Conservation (phyloP, 768 basidiomycete species). For the Hygrocybe coccinea region DNA sequence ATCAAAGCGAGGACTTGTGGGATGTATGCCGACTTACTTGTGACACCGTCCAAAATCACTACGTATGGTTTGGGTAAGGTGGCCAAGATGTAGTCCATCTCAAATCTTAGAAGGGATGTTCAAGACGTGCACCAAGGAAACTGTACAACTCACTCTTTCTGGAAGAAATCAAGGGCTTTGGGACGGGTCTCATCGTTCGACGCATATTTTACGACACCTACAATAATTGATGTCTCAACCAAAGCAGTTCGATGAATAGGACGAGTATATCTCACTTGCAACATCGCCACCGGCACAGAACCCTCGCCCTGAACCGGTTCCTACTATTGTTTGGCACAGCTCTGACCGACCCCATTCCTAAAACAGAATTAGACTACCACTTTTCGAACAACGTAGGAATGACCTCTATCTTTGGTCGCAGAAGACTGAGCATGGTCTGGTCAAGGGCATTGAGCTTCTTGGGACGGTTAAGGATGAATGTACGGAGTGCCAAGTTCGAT, state of each 20-base stretch:
- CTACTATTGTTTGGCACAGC: conserved; percentile 67
- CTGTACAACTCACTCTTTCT: conserved; percentile 63
- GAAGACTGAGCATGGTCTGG: conserved; percentile 64
- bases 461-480: conserved; percentile 76
- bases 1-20: conserved; percentile 6
- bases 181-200: conserved; percentile 46
- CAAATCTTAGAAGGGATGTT: conserved; percentile 57
- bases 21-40: conserved; percentile 55
- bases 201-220: conserved; percentile 57
- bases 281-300: conserved; percentile 98
- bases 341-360: conserved; percentile 75
- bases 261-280: conserved; percentile 52
- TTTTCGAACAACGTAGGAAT: conserved; percentile 12
- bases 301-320: conserved; percentile 63
- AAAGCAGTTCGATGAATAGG: neutral
- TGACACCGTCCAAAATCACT: conserved; percentile 83
- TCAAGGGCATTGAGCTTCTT: conserved; percentile 79
- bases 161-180: conserved; percentile 82
- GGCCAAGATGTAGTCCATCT: conserved; percentile 69
- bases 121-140: conserved; percentile 11
- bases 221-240: neutral
- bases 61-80: conserved; percentile 83
- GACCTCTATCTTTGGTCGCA: conserved; percentile 76
- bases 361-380: neutral
- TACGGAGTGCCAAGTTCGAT: conserved; percentile 56